Percentiles rank a stretch among this genome's conserved stretches.
phyloP scores from a whole-genome alignment of 176 grass and related monocot genomes.

The Lolium rigidum region DNA sequence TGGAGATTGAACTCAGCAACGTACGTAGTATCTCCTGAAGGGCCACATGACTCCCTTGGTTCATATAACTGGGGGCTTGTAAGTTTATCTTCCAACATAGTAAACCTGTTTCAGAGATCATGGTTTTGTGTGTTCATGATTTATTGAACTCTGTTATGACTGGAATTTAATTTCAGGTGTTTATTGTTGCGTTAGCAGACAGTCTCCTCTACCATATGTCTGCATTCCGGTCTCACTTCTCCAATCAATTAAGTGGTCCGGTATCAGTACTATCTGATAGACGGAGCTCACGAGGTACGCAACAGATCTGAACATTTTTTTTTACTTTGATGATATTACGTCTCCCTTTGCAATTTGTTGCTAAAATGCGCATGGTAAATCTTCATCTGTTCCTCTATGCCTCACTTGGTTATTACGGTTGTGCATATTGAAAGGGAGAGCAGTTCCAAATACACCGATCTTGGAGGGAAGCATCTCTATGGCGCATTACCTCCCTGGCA shows the following conservation, averaged over 20 bases:
- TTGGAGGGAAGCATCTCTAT: no score
- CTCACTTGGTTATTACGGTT: constrained; percentile 32
- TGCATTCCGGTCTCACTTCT: constrained; percentile 82
- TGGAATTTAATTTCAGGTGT: constrained; percentile 64
- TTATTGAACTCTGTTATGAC: constrained; percentile 8
- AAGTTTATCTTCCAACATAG: constrained; percentile 45
- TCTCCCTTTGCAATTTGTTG: no score
- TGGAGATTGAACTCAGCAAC: constrained; percentile 96
- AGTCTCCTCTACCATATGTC: constrained; percentile 93
- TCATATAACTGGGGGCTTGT: constrained; percentile 98
- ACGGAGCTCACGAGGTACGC: no score
- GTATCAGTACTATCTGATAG: constrained; percentile 87
- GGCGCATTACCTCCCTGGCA: no score
- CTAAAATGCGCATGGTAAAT: background rate
- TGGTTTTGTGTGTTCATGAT: background rate
- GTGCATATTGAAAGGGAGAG: constrained; percentile 87
- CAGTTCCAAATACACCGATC: background rate
- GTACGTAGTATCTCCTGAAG: constrained; percentile 93
- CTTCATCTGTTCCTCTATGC: background rate
- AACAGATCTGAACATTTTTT: no score
- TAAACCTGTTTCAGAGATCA: constrained; percentile 1
- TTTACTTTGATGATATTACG: no score
- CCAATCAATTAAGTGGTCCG: constrained; percentile 99
- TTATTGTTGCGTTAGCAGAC: constrained; percentile 85
- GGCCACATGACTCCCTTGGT: constrained; percentile 69